These are phyloP conservation scores for Sphagnurus paluster DNA, from an alignment of 1,284 basidiomycete species.

Conservation along the genomic window DNA sequence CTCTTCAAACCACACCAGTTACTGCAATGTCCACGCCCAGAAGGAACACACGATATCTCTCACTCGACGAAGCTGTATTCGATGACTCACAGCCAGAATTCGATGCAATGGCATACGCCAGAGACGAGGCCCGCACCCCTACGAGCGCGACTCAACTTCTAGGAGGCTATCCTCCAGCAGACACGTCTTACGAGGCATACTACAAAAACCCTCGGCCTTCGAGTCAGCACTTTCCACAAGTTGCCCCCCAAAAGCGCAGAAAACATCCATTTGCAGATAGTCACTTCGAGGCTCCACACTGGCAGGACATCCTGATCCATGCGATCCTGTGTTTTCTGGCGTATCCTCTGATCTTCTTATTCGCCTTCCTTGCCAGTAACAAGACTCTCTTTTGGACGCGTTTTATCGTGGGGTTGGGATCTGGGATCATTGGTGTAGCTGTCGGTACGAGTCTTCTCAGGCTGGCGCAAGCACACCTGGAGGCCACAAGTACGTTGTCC, in stretches of 20 bases:
- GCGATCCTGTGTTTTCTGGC: conserved; percentile 28
- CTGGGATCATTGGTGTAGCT: conserved; percentile 30
- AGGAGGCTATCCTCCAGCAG: no score
- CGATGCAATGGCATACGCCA: conserved; percentile 9
- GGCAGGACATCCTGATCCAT: conserved; percentile 29
- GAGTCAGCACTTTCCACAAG: conserved; percentile 10
- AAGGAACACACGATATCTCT: conserved; percentile 13
- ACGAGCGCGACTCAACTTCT: conserved; percentile 1
- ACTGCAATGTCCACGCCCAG: no score
- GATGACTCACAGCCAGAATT: conserved; percentile 19
- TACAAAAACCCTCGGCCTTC: conserved; percentile 1
- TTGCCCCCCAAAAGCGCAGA: conserved; percentile 15
- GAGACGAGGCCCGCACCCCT: not conserved
- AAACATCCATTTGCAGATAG: conserved; percentile 29
- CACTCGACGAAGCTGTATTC: conserved; percentile 15
- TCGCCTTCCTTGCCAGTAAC: conserved; percentile 27
- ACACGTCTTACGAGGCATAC: no score
- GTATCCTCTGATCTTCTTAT: conserved; percentile 33
- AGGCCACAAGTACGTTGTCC: conserved; percentile 39
- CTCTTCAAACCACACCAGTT: no score
- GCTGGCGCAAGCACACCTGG: conserved; percentile 32
- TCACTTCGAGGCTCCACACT: conserved; percentile 34
- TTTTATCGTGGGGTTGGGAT: conserved; percentile 32
- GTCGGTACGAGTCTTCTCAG: conserved; percentile 33
- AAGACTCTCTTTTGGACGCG: conserved; percentile 38